Base-by-base conservation (phyloP, 1,284 basidiomycete species). In the Irpex sp. region DNA sequence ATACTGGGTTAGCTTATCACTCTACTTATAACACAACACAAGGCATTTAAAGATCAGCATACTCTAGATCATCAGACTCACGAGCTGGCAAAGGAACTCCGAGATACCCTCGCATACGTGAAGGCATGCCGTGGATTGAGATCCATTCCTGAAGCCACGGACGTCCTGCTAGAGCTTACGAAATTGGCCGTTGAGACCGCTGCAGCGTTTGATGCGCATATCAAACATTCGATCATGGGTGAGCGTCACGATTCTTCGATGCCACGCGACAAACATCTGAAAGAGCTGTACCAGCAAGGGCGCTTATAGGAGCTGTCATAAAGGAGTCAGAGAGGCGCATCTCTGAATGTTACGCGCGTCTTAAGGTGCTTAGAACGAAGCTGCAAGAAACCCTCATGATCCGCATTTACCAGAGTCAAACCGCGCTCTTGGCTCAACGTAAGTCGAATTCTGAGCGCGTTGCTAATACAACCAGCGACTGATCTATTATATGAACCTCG, bases 151-250 rank as follows among this genome's bases (percentile, higher is more conserved):
- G 58, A 37, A 4, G 61, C 64, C 3, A 31, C 21, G 19, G 44
- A 60, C 17, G 52, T 60, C 1, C n/a, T 65, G 11, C 57, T 47
- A 31, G 58, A 62, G n/a, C 51, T 65, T 6, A 61, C 64, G 5
- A 36, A 48, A n/a, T 34, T 59, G n/a, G 58, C 59, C 26, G 61
- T 59, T 2, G 37, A 65, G 31, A 58, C 58, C 9, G 64, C 64
- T 5, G 40, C 61, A 2, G 57, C 61, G 13, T 51, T 65, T 26
- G 64, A 65, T 48, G 64, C 62, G n/a, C 56, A 56, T 58, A 65
- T 65, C 38, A 62, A 62, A 26, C 37, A 60, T 19, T 44, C 47
- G 19, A 48, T 51, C 4, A 34, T 47, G 26, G 7, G 63, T 64
- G 13, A n/a, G 59, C 54, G n/a, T n/a, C n/a, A n/a, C n/a, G n/a